Evolutionary conservation across 2,329 filamentous ascomycete genomes (phyloP).

Genomic region (Thermothelomyces thermophilus): DNA sequence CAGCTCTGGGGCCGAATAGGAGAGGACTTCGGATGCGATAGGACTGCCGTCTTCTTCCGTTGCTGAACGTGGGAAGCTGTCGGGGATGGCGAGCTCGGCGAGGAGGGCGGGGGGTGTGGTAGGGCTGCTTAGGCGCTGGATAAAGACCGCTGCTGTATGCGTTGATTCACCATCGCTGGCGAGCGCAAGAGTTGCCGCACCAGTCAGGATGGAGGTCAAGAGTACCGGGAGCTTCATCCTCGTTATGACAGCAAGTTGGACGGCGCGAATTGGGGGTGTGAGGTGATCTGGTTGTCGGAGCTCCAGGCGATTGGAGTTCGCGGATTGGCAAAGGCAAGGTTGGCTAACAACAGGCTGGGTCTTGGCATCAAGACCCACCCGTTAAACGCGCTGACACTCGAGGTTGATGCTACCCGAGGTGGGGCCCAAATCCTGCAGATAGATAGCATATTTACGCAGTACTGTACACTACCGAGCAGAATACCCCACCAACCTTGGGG

Average conservation of each 20-base stretch:
- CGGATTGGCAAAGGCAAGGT: not conserved
- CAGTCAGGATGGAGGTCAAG: slow-evolving; percentile 12
- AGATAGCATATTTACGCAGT: too few relatives aligned
- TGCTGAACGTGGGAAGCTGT: slow-evolving; percentile 32
- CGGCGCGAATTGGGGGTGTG: not conserved
- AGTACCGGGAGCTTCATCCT: slow-evolving; percentile 13
- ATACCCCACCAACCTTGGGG: too few relatives aligned
- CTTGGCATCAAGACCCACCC: too few relatives aligned
- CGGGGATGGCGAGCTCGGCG: slow-evolving; percentile 49
- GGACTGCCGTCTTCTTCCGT: not conserved
- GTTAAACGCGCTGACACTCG: too few relatives aligned
- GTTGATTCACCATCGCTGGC: slow-evolving; percentile 16
- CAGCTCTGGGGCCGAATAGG: slow-evolving; percentile 52
- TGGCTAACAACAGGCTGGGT: too few relatives aligned
- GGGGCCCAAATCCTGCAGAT: too few relatives aligned
- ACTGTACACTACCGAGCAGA: too few relatives aligned
- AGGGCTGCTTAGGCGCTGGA: slow-evolving; percentile 41
- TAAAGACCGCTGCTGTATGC: slow-evolving; percentile 45
- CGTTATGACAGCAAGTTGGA: not conserved
- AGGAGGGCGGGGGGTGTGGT: slow-evolving; percentile 33
- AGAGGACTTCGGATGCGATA: slow-evolving; percentile 30
- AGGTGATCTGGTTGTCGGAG: too few relatives aligned
- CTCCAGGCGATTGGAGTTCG: too few relatives aligned
- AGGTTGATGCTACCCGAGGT: too few relatives aligned
- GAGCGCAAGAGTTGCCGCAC: not conserved